phyloP scores from a whole-genome alignment of 192 early-diverging fungal genomes.

The Spinellus fusiger region DNA sequence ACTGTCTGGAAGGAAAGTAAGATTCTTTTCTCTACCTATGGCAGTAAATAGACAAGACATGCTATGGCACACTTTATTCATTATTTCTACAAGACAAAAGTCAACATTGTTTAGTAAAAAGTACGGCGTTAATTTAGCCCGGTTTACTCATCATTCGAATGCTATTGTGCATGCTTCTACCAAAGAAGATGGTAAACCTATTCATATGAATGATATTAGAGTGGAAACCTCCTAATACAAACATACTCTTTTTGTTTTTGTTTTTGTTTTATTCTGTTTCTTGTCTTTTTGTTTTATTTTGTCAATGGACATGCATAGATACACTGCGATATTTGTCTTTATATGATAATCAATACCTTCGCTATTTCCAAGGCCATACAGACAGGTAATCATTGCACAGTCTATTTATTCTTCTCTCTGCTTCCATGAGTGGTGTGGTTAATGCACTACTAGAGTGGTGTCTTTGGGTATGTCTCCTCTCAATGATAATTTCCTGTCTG shows the following conservation, averaged over 20 bases:
- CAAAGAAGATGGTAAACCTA: conserved; percentile 76
- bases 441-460: conserved; percentile 42
- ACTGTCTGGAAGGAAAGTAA: conserved; percentile 74
- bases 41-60: neutral
- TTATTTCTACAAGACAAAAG: conserved; percentile 40
- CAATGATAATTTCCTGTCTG: conserved; percentile 81
- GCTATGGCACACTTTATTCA: neutral
- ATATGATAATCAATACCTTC: conserved; percentile 91
- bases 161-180: conserved; percentile 89
- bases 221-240: neutral
- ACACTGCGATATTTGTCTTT: conserved; percentile 88
- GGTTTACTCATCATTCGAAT: conserved; percentile 78
- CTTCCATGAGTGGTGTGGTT: neutral
- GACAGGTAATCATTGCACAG: conserved; percentile 37
- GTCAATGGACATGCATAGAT: conserved; percentile 43
- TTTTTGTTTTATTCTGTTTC: neutral
- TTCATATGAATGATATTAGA: neutral
- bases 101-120: conserved; percentile 88
- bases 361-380: conserved; percentile 88
- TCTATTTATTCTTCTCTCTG: neutral
- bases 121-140: conserved; percentile 84
- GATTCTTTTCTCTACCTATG: conserved; percentile 12
- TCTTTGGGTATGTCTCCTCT: conserved; percentile 75
- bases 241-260: neutral
- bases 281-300: neutral